Conservation (phyloP, 2,329 filamentous ascomycete species). For the Trichoderma arundinaceum region DNA sequence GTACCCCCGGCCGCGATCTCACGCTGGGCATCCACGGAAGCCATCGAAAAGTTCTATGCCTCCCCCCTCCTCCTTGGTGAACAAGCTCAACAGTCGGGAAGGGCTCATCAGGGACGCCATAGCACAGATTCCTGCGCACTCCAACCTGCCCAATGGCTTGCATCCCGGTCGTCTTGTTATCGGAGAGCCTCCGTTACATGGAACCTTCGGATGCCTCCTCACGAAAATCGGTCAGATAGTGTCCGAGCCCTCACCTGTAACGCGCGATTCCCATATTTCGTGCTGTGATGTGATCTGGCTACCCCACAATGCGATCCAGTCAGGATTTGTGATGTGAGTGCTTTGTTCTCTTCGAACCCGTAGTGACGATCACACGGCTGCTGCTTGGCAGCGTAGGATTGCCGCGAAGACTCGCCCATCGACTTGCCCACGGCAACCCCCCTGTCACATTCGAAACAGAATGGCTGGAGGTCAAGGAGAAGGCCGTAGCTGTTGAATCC, state of each 20-base stretch:
- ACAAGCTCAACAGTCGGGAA: background rate
- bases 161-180: too few relatives aligned
- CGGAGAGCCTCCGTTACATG: background rate
- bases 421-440: slow-evolving; percentile 6
- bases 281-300: slow-evolving; percentile 12
- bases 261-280: slow-evolving; percentile 6
- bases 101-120: background rate
- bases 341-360: background rate
- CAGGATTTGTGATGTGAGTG: background rate
- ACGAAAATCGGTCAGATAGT: slow-evolving; percentile 7
- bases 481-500: background rate
- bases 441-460: slow-evolving; percentile 19
- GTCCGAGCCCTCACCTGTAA: slow-evolving; percentile 18
- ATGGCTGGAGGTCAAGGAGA: background rate
- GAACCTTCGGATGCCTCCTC: background rate
- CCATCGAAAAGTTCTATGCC: background rate
- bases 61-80: too few relatives aligned
- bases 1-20: background rate
- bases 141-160: too few relatives aligned
- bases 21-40: background rate
- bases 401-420: background rate
- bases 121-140: too few relatives aligned
- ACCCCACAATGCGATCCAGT: slow-evolving; percentile 6
- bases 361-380: background rate
- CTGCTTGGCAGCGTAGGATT: slow-evolving; percentile 11